phyloP scores from a whole-genome alignment of 2,329 filamentous ascomycete genomes.

The Alternaria sp. region DNA sequence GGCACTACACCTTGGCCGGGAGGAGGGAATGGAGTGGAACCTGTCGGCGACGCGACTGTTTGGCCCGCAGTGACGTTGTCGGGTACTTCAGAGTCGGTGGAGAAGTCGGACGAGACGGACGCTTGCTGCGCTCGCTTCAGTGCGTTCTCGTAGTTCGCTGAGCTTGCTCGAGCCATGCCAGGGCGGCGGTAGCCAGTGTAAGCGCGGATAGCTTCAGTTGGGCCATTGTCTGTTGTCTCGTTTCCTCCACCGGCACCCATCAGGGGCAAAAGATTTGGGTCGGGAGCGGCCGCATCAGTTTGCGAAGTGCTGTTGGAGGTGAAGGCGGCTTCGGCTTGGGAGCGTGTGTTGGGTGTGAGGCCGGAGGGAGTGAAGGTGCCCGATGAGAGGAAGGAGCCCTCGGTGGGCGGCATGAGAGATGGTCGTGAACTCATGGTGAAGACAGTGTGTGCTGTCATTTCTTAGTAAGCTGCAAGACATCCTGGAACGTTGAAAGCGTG shows the following conservation, averaged over 20 bases:
- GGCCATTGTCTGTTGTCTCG: slow-evolving; percentile 7
- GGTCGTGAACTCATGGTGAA: slow-evolving; percentile 27
- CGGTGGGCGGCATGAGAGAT: slow-evolving; percentile 27
- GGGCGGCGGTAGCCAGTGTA: slow-evolving; percentile 33
- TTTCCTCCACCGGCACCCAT: slow-evolving; percentile 9
- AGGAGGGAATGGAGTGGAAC: slow-evolving; percentile 28
- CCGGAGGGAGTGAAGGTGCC: slow-evolving; percentile 39
- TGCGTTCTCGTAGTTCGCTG: slow-evolving; percentile 42
- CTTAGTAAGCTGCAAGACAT: not conserved
- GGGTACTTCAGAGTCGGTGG: slow-evolving; percentile 18
- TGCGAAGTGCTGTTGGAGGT: slow-evolving; percentile 37
- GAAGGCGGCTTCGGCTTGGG: slow-evolving; percentile 45
- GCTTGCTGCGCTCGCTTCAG: slow-evolving; percentile 29
- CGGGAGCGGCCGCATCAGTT: slow-evolving; percentile 47
- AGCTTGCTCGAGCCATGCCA: slow-evolving; percentile 31
- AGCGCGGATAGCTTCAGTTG: slow-evolving; percentile 36
- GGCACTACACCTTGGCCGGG: slow-evolving; percentile 45
- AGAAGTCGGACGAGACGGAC: slow-evolving; percentile 34
- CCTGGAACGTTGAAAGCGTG: not conserved
- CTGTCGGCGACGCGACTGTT: slow-evolving; percentile 25
- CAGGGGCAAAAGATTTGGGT: slow-evolving; percentile 20
- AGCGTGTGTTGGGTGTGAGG: slow-evolving; percentile 45
- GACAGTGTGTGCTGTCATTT: not conserved
- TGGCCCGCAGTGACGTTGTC: slow-evolving; percentile 18
- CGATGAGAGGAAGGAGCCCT: slow-evolving; percentile 23